A percentile compares a stretch with the other conserved stretches of the same genome.
These are phyloP conservation scores for Penicillium sp. DNA, from an alignment of 2,329 filamentous ascomycete species.

Conservation along the genomic window DNA sequence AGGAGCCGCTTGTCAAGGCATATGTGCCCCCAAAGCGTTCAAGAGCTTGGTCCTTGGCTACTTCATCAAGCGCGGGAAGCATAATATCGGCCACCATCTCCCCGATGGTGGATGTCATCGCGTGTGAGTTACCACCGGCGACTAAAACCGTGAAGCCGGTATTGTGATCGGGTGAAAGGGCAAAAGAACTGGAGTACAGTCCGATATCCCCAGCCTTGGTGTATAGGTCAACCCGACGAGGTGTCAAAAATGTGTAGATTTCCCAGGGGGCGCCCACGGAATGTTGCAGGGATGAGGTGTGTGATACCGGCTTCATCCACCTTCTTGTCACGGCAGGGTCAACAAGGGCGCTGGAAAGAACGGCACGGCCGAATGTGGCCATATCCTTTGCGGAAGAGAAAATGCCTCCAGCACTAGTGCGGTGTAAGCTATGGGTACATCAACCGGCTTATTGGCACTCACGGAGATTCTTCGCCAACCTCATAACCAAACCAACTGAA, in stretches of 20 bases:
- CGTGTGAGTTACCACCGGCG: conserved; percentile 16
- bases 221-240: conserved; percentile 24
- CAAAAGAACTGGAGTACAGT: conserved; percentile 23
- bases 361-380: conserved; percentile 44
- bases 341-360: conserved; percentile 42
- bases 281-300: conserved; percentile 39
- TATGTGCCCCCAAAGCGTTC: conserved; percentile 21
- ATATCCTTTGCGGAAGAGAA: conserved; percentile 47
- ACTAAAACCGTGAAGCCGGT: conserved; percentile 25
- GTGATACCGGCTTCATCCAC: conserved; percentile 46
- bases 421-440: background rate
- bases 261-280: conserved; percentile 49
- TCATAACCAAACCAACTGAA: conserved; percentile 35
- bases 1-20: background rate
- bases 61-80: conserved; percentile 21
- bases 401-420: conserved; percentile 42
- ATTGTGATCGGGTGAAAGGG: conserved; percentile 27
- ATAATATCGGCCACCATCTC: conserved; percentile 19
- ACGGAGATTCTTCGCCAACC: conserved; percentile 44
- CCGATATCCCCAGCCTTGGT: conserved; percentile 28
- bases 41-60: conserved; percentile 23
- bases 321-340: conserved; percentile 38
- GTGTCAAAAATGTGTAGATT: conserved; percentile 25
- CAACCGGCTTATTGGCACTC: conserved; percentile 13
- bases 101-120: conserved; percentile 4